Base-by-base conservation (phyloP, 805 yeast genomes). In the Zygotorulaspora chibaensis region DNA sequence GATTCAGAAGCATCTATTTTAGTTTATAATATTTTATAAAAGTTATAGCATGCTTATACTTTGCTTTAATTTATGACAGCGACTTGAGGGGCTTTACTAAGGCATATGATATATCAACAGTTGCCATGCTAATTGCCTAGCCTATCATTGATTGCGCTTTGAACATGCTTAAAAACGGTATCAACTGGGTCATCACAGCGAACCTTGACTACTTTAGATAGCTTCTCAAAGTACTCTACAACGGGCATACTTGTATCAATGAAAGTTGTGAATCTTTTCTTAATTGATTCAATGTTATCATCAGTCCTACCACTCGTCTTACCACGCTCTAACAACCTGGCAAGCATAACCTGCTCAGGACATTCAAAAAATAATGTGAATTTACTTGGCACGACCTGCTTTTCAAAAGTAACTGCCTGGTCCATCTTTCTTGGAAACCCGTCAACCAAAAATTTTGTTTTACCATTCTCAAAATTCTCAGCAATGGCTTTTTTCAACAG, bases 391-490 rank as follows among this genome's bases (percentile, higher is more conserved):
- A 81, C 93, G 57, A 81, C 74, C 61, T 79, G 72, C 33, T 84
- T 80, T 69, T 91, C 98, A 64, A 91, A 91, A n/a, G 91, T 85
- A 34, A 84, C 48, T 0, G 98, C 98, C 72, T 91, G 99, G 68
- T 93, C 98, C 97, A 93, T 91, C 65, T 90, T 88, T 65, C 98
- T 79, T 40, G 99, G 99, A 77, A 93, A 91, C 0, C 99, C 99
- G 65, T 91, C 99, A 43, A 91, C 81, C 58, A 91, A 71, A 65
- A 90, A 91, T 55, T 80, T 80, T 11, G 54, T 57, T 18, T 68
- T 68, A 9, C 74, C 72, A 12, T 85, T 83, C n/a, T 72, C 62
- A 52, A 66, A 63, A 40, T 76, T 69, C 28, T 76, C 83, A 33
- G 69, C 58, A 69, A 91, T 89, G 8, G 96, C 95, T 51, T 84